phyloP scores from a whole-genome alignment of 176 grass and related monocot genomes.

The Lolium perenne region DNA sequence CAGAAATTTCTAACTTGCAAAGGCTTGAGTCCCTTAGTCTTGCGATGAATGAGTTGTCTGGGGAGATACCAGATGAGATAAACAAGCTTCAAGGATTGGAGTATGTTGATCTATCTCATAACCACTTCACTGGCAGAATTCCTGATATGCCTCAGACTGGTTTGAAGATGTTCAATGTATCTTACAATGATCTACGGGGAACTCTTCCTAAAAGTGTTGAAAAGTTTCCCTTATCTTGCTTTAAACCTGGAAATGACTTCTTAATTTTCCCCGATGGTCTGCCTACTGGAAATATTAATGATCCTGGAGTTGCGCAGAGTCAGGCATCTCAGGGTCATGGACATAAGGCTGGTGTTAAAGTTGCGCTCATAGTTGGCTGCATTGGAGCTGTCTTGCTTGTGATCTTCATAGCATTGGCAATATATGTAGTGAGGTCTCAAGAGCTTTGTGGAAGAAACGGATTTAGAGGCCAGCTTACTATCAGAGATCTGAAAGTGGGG shows the following conservation, averaged over 20 bases:
- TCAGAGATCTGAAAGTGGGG: slow-evolving; percentile 78
- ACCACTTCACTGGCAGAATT: slow-evolving; percentile 77
- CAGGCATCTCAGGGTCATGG: slow-evolving; percentile 43
- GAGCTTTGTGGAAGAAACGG: slow-evolving; percentile 79
- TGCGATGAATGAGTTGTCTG: slow-evolving; percentile 77
- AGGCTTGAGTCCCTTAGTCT: slow-evolving; percentile 73
- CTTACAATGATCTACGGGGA: slow-evolving; percentile 82
- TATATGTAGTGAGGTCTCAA: slow-evolving; percentile 86
- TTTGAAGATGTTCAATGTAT: slow-evolving; percentile 81
- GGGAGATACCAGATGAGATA: slow-evolving; percentile 76
- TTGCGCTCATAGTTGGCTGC: slow-evolving; percentile 82
- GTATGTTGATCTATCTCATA: slow-evolving; percentile 85
- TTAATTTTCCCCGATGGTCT: slow-evolving; percentile 77
- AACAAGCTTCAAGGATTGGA: slow-evolving; percentile 70
- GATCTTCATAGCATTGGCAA: slow-evolving; percentile 68
- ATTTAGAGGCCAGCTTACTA: slow-evolving; percentile 61
- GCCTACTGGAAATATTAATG: slow-evolving; percentile 55
- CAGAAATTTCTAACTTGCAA: slow-evolving; percentile 84
- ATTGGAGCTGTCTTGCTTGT: slow-evolving; percentile 74
- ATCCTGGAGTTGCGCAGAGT: slow-evolving; percentile 37
- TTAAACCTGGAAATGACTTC: slow-evolving; percentile 78
- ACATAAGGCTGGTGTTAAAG: slow-evolving; percentile 63
- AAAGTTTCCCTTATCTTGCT: slow-evolving; percentile 79
- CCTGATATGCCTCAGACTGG: slow-evolving; percentile 76
- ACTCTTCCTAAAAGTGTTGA: slow-evolving; percentile 80